phyloP scores from a whole-genome alignment of 2,329 filamentous ascomycete genomes.

The Septoria petroselini region DNA sequence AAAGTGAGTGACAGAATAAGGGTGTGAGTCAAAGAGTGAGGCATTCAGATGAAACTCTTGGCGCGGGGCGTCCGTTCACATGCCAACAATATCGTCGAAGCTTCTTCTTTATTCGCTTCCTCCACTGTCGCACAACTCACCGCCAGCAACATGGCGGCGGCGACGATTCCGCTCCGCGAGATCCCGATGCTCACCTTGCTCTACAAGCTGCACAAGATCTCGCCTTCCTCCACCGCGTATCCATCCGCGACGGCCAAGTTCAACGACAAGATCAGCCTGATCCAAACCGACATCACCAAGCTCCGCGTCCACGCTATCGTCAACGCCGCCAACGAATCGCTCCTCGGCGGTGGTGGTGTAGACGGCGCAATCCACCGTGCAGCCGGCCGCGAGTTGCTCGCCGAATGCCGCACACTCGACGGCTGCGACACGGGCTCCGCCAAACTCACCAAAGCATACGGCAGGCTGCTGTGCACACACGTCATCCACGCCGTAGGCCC shows the following conservation, averaged over 20 bases:
- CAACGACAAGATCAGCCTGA: conserved; percentile 69
- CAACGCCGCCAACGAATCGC: conserved; percentile 79
- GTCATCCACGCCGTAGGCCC: conserved; percentile 93
- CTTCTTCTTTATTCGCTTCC: too few species aligned
- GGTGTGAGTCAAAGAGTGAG: conserved; percentile 7
- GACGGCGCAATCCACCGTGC: conserved; percentile 72
- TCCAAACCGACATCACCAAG: conserved; percentile 76
- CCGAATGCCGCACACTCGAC: conserved; percentile 67
- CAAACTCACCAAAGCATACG: conserved; percentile 76
- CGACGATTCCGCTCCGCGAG: conserved; percentile 47
- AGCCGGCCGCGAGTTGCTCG: conserved; percentile 65
- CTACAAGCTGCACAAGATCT: conserved; percentile 59
- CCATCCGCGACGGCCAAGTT: conserved; percentile 49
- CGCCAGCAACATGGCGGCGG: conserved; percentile 1
- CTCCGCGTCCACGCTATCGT: conserved; percentile 79
- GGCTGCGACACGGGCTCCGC: conserved; percentile 76
- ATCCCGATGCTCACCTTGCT: conserved; percentile 64
- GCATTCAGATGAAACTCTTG: neutral
- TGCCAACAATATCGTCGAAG: too few species aligned
- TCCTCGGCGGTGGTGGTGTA: conserved; percentile 87
- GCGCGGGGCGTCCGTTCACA: neutral
- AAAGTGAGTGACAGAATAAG: neutral
- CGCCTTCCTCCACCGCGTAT: conserved; percentile 33
- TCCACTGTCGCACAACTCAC: neutral
- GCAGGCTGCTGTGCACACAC: conserved; percentile 65